Percentiles rank a stretch among this genome's conserved stretches.
Evolutionary conservation across 139 green algal genomes (phyloP).

Genomic region (Asterochloris sp.): DNA sequence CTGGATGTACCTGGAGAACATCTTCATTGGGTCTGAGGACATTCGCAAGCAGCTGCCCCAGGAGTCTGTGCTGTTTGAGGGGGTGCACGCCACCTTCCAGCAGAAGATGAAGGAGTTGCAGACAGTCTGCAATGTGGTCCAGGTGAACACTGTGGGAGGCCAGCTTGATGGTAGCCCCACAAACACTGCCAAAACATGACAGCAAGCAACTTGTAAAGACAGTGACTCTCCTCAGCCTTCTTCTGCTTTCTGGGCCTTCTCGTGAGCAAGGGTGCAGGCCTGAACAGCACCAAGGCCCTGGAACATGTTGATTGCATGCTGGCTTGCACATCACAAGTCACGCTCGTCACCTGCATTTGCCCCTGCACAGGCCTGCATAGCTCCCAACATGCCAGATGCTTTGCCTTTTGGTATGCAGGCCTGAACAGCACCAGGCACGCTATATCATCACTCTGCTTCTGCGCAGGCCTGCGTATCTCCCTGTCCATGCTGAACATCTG

Average conservation of each 20-base stretch:
- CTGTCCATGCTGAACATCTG: slow-evolving; percentile 17
- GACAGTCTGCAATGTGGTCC: slow-evolving; percentile 4
- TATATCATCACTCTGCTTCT: no score
- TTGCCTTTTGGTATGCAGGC: no score
- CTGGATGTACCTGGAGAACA: slow-evolving; percentile 93
- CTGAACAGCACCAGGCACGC: no score
- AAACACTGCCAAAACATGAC: neutral
- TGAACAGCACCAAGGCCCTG: no score
- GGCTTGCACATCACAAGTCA: no score
- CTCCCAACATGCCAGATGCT: no score
- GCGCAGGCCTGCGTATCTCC: no score
- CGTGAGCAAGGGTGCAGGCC: no score
- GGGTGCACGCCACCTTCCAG: slow-evolving; percentile 61
- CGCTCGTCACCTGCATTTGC: no score
- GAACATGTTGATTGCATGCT: no score
- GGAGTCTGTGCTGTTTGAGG: slow-evolving; percentile 33
- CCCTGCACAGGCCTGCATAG: no score
- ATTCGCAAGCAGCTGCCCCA: slow-evolving; percentile 87
- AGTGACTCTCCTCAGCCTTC: neutral
- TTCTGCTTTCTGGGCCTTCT: no score
- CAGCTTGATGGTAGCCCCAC: neutral
- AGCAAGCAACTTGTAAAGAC: neutral
- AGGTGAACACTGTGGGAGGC: neutral
- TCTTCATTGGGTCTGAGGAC: slow-evolving; percentile 88
- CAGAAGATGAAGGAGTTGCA: slow-evolving; percentile 45